Base-by-base conservation (phyloP, 2,329 filamentous ascomycete species). In the Cordyceps javanica region DNA sequence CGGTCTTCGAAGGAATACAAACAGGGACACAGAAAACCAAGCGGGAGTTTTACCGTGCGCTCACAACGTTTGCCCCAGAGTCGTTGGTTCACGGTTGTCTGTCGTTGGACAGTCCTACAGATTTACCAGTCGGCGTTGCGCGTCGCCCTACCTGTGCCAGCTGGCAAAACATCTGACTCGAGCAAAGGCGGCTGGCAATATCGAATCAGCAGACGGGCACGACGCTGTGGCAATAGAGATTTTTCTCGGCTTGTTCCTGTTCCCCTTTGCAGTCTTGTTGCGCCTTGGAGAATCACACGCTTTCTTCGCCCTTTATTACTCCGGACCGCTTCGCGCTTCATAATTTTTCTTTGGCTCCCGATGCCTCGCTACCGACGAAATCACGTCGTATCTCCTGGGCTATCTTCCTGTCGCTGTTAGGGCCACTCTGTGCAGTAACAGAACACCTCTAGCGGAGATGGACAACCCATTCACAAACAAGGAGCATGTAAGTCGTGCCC, bases 401-500 rank as follows among this genome's bases (percentile, higher is more conserved):
- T 57, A 50, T 50, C 30, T 16, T 30, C 14, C 28, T 36, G 19
- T 42, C 39, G 10, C 44, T 54, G 38, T 19, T 38, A 30, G 25
- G 23, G 44, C 23, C 23, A n/a, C 26, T 58, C 36, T 34, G 45
- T 49, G 34, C 19, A 49, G 42, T 9, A 39, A 14, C 14, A 36
- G 19, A 28, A 26, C n/a, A 36, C 30, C 30, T 30, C 38, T 30
- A 32, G 4, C 32, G 30, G 49, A 58, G 42, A 48, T 54, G 56
- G 56, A 54, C 41, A 48, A 55, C 41, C 55, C 62, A 55, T 80
- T 82, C 62, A 78, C 72, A 50, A 77, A 80, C 57, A 70, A 71
- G 54, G 79, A 82, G 68, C 81, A 80, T 77, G 79, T 82, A 72
- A 57, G 70, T 66, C 60, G 53, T 52, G 44, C 36, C 34, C 11